Percentiles rank a stretch among this genome's conserved stretches.
Conservation (phyloP, 148 eudicot species). For the Chenopodium berlandieri region DNA sequence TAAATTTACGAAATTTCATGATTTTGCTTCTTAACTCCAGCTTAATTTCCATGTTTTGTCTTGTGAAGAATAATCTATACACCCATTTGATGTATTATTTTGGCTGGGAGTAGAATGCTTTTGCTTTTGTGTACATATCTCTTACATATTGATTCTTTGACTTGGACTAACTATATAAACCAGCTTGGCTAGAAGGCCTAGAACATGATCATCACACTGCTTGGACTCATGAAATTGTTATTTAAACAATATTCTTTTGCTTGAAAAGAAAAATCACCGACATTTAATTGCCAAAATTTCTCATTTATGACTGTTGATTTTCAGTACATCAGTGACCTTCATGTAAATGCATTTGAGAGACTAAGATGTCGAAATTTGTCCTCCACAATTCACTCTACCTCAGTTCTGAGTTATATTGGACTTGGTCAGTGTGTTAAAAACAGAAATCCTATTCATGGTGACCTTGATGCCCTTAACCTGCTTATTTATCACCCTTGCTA, state of each 20-base stretch:
- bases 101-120: neutral
- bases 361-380: neutral
- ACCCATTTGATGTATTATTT: neutral
- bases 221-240: neutral
- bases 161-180: neutral
- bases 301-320: neutral
- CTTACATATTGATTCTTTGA: neutral
- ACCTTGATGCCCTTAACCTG: neutral
- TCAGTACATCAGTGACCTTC: neutral
- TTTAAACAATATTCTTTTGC: neutral
- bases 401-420: neutral
- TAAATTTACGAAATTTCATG: neutral
- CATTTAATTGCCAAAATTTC: neutral
- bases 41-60: neutral
- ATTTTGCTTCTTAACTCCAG: neutral
- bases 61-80: neutral
- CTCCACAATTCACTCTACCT: neutral
- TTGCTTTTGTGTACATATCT: neutral
- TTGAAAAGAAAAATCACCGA: neutral
- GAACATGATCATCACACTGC: neutral
- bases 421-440: neutral
- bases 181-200: neutral
- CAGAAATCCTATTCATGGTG: neutral
- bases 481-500: neutral
- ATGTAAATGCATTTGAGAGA: neutral